phyloP scores from a whole-genome alignment of 345 rosid genomes.

The Citrus reticulata region DNA sequence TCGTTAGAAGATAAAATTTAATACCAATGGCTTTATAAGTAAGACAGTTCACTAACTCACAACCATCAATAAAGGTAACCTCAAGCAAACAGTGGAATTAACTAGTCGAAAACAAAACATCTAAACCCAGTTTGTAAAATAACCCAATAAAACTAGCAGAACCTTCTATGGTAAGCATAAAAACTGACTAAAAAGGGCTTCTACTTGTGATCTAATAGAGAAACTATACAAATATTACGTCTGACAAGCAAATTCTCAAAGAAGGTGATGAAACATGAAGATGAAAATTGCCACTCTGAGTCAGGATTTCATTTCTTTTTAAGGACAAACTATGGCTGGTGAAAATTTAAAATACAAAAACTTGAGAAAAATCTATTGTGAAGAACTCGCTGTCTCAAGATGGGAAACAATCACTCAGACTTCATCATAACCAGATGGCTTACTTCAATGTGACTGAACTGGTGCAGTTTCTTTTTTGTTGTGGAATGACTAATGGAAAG shows the following conservation, averaged over 20 bases:
- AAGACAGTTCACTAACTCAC: neutral
- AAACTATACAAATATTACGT: neutral
- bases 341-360: neutral
- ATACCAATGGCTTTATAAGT: neutral
- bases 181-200: neutral
- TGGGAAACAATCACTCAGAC: neutral
- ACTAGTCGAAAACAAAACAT: neutral
- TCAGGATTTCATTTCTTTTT: neutral
- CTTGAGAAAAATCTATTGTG: neutral
- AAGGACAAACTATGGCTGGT: neutral
- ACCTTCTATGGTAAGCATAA: neutral
- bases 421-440: neutral
- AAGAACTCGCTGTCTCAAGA: neutral
- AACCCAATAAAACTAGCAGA: neutral
- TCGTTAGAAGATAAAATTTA: neutral
- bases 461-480: neutral
- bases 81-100: neutral
- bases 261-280: neutral
- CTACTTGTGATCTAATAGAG: neutral
- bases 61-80: neutral
- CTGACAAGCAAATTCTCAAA: neutral
- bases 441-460: neutral
- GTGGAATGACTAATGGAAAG: neutral
- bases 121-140: neutral
- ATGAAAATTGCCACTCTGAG: neutral